phyloP scores from a whole-genome alignment of 768 basidiomycete species.

The Xerocomellus amylosporus region DNA sequence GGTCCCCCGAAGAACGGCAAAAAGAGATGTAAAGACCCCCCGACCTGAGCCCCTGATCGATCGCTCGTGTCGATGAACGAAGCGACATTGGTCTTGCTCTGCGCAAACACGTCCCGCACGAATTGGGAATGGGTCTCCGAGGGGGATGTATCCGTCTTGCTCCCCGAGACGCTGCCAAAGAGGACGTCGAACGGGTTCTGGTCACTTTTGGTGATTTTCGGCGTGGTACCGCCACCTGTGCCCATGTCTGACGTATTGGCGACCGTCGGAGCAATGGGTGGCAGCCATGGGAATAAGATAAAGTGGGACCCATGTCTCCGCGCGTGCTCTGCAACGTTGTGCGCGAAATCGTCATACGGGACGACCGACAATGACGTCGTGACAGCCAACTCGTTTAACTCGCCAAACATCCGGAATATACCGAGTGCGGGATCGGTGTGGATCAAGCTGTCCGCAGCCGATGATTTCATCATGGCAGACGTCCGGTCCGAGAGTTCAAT shows the following conservation, averaged over 20 bases:
- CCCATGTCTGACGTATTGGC: background rate
- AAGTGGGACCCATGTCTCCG: slow-evolving; percentile 59
- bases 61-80: slow-evolving; percentile 73
- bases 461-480: slow-evolving; percentile 61
- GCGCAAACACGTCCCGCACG: slow-evolving; percentile 74
- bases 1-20: slow-evolving; percentile 93
- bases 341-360: slow-evolving; percentile 68
- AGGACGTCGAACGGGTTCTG: slow-evolving; percentile 71
- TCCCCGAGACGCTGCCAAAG: slow-evolving; percentile 38
- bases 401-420: slow-evolving; percentile 75
- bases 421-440: slow-evolving; percentile 69
- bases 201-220: slow-evolving; percentile 17
- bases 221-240: background rate
- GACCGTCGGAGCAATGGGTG: slow-evolving; percentile 29
- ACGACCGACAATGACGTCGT: slow-evolving; percentile 70
- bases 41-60: slow-evolving; percentile 17
- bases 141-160: slow-evolving; percentile 38
- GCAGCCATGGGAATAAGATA: slow-evolving; percentile 81
- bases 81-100: slow-evolving; percentile 71
- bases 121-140: slow-evolving; percentile 76
- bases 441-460: slow-evolving; percentile 63
- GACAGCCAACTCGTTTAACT: slow-evolving; percentile 65
- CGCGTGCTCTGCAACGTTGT: slow-evolving; percentile 69
- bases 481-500: slow-evolving; percentile 77
- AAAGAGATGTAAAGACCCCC: slow-evolving; percentile 62